phyloP scores from a whole-genome alignment of 352 stramenopile genomes.

The Peronospora farinosa region DNA sequence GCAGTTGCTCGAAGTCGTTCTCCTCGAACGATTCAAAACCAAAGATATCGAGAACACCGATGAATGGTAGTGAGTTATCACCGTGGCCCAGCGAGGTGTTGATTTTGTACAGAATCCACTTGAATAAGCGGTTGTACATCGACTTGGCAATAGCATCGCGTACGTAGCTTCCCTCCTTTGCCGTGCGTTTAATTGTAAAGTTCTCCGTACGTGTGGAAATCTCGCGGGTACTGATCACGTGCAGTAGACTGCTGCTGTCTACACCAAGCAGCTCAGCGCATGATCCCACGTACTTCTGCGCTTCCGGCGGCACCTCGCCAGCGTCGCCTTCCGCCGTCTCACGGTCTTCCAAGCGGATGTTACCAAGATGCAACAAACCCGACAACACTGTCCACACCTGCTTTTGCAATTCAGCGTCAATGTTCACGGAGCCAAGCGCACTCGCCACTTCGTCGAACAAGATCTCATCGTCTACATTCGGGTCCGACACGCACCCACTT shows the following conservation, averaged over 20 bases:
- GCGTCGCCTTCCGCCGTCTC: slow-evolving; percentile 77
- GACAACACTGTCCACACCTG: slow-evolving; percentile 74
- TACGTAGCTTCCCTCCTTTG: slow-evolving; percentile 76
- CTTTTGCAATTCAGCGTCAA: slow-evolving; percentile 60
- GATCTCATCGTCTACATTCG: slow-evolving; percentile 84
- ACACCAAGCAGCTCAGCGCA: slow-evolving; percentile 70
- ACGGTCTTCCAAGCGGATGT: slow-evolving; percentile 66
- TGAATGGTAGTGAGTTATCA: slow-evolving; percentile 69
- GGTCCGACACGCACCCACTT: slow-evolving; percentile 73
- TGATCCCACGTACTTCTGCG: slow-evolving; percentile 45
- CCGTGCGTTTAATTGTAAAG: slow-evolving; percentile 74
- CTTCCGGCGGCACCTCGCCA: slow-evolving; percentile 53
- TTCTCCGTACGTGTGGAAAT: slow-evolving; percentile 75
- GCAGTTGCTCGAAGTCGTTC: slow-evolving; percentile 89
- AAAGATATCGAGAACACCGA: slow-evolving; percentile 96
- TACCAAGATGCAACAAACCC: slow-evolving; percentile 74
- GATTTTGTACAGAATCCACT: slow-evolving; percentile 76
- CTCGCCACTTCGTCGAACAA: slow-evolving; percentile 81
- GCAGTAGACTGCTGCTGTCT: slow-evolving; percentile 47
- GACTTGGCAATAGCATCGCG: slow-evolving; percentile 91
- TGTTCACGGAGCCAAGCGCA: slow-evolving; percentile 70
- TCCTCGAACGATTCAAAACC: slow-evolving; percentile 94
- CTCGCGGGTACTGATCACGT: slow-evolving; percentile 76
- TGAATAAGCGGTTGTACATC: slow-evolving; percentile 89
- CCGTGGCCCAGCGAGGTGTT: slow-evolving; percentile 80